Evolutionary conservation across 306 rosid genomes (phyloP), one percentile per base, ranked within the genome.

Genomic region (Ziziphus jujuba): DNA sequence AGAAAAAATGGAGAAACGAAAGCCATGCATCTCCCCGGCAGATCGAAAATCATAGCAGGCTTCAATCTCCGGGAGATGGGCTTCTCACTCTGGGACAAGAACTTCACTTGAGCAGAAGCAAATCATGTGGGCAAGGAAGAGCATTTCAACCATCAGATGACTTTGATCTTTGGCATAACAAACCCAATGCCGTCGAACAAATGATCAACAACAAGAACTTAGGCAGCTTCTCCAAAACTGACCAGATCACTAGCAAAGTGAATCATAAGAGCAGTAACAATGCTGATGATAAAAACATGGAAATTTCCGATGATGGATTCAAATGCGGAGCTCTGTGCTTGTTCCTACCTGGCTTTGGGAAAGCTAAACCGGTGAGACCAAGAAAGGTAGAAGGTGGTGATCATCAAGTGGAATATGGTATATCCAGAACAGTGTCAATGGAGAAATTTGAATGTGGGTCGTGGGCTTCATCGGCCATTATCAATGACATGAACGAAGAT

Each of bases 371-470:
- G 9, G 70, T 81, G 33, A 76, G 84, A 71, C 24, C 85, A 34
- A 79, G 71, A 77, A 86, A 65, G 65, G 76, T 60, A 63, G 84
- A 44, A 57, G 59, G 66, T 15, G 70, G 23, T 6, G 76, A 62
- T 28, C 33, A 28, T 28, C 33, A 28, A 56, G 49, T 60, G 50
- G 69, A 38, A 44, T 61, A 56, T 51, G 78, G 56, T 56, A 81
- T 87, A 22, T 86, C 96, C 0, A 78, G 96, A 40, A 84, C 88
- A 16, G 91, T 88, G 43, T 93, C 97, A 3, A 16, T 93, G 75
- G 97, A 93, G 69, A 87, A 84, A 34, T 93, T 93, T 67, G 98
- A 93, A 63, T 93, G 98, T 23, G 98, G 96, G 2, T 93, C 97
- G 0, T 93, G 98, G 98, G 91, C 98, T 63, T 84, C 96, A 23